Evolutionary conservation across 2,329 filamentous ascomycete species (phyloP).

Genomic region (Aspergillus sclerotialis): DNA sequence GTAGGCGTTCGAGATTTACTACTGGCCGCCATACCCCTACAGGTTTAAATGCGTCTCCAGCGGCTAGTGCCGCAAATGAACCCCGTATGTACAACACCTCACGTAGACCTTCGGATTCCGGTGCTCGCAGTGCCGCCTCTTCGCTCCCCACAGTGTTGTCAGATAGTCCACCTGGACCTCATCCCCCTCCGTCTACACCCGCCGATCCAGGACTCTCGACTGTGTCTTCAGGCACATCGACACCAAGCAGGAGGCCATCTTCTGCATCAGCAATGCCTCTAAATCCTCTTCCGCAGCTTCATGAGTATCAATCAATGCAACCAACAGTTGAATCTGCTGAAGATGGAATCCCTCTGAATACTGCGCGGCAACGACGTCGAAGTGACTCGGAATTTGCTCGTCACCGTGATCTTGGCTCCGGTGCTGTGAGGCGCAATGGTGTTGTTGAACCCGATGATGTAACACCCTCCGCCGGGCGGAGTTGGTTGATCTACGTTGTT

Average conservation of each 20-base stretch:
- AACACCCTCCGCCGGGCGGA: conserved; percentile 47
- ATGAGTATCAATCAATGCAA: conserved; percentile 31
- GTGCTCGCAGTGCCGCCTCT: conserved; percentile 20
- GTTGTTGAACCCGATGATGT: conserved; percentile 54
- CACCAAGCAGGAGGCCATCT: conserved; percentile 41
- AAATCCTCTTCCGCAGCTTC: conserved; percentile 30
- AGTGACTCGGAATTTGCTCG: conserved; percentile 54
- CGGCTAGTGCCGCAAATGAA: conserved; percentile 49
- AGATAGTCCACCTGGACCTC: conserved; percentile 52
- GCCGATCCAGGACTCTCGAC: conserved; percentile 52
- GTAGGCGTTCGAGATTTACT: conserved; percentile 49
- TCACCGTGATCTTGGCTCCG: conserved; percentile 52
- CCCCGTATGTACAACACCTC: conserved; percentile 33
- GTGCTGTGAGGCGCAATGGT: conserved; percentile 56
- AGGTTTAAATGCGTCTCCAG: conserved; percentile 41
- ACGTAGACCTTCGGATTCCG: conserved; percentile 27
- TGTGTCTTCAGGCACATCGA: conserved; percentile 47
- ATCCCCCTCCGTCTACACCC: conserved; percentile 58
- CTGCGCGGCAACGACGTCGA: conserved; percentile 47
- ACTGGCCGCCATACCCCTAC: conserved; percentile 50
- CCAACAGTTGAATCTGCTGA: conserved; percentile 34
- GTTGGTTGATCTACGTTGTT: conserved; percentile 67
- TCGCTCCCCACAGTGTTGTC: conserved; percentile 40
- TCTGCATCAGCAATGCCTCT: conserved; percentile 39
- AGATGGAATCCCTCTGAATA: conserved; percentile 34